Conservation (phyloP, 2,329 filamentous ascomycete genomes). For the Venturia nashicola region DNA sequence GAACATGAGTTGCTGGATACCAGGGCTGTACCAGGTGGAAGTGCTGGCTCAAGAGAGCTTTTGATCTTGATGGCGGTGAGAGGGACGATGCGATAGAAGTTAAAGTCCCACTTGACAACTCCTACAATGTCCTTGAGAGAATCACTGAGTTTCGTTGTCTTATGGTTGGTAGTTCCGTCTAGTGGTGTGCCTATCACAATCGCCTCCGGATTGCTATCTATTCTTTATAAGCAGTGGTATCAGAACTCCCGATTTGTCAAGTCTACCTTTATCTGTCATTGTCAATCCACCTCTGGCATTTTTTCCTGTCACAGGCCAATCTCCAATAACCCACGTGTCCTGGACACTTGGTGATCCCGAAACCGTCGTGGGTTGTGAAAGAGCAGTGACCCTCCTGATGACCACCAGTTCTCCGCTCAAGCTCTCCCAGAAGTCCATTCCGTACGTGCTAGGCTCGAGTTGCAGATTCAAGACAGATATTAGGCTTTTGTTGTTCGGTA, state of each 20-base stretch:
- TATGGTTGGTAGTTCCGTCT: too few species aligned
- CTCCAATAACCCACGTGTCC: slow-evolving; percentile 57
- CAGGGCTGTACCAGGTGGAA: slow-evolving; percentile 41
- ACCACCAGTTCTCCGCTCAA: slow-evolving; percentile 56
- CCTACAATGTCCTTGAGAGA: slow-evolving; percentile 53
- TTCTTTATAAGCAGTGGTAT: too few species aligned
- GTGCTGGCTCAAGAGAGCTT: slow-evolving; percentile 30
- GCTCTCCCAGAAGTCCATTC: slow-evolving; percentile 64
- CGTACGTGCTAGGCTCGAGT: slow-evolving; percentile 48
- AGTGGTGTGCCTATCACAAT: too few species aligned
- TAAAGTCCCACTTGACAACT: slow-evolving; percentile 52
- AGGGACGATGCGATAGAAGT: slow-evolving; percentile 58
- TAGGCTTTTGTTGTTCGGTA: slow-evolving; percentile 49
- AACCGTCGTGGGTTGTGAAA: slow-evolving; percentile 49
- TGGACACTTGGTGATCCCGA: slow-evolving; percentile 22
- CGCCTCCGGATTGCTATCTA: too few species aligned
- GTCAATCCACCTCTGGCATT: slow-evolving; percentile 55
- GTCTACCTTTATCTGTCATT: slow-evolving; percentile 46
- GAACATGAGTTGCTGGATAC: too few species aligned
- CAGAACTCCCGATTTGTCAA: slow-evolving; percentile 35
- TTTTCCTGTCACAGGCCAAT: slow-evolving; percentile 49
- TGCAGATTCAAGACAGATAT: slow-evolving; percentile 48
- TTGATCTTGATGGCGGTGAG: slow-evolving; percentile 42
- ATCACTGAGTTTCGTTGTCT: slow-evolving; percentile 43
- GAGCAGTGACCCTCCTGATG: slow-evolving; percentile 41